Conservation (phyloP, 345 rosid genomes). For the Noccaea caerulescens region DNA sequence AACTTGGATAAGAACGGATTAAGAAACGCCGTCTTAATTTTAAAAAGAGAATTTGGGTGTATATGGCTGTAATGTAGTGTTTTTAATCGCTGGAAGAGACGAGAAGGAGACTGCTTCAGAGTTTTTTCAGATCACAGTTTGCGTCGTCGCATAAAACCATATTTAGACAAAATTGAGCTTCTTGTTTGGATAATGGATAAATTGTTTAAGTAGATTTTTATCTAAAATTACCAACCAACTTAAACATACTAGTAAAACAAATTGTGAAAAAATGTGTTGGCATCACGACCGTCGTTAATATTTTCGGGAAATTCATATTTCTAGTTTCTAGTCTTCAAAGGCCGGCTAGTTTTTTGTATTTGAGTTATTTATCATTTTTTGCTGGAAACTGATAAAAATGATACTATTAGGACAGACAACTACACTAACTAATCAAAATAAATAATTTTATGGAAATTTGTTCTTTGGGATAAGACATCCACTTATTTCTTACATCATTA, state of each 20-base stretch:
- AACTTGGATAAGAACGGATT: constrained; percentile 30
- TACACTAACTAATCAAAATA: neutral
- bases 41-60: neutral
- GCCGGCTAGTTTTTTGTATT: neutral
- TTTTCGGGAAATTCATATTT: neutral
- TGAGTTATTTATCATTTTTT: neutral
- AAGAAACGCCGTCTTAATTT: constrained; percentile 28
- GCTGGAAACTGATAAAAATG: neutral
- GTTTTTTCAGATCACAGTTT: constrained; percentile 37
- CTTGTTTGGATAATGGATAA: constrained; percentile 28
- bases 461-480: constrained; percentile 35
- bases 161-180: constrained; percentile 10
- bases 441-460: neutral
- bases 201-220: neutral
- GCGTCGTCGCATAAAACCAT: constrained; percentile 13
- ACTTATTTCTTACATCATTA: constrained; percentile 26
- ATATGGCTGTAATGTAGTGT: constrained; percentile 39
- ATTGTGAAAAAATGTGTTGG: neutral
- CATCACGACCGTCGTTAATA: neutral
- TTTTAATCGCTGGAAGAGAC: constrained; percentile 44
- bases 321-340: neutral
- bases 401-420: neutral
- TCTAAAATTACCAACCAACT: constrained; percentile 1
- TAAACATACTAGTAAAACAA: neutral
- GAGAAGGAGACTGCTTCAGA: constrained; percentile 38